Evolutionary conservation across 768 basidiomycete genomes (phyloP), one percentile per base, ranked within the genome.

Genomic region (Lactarius quietus): DNA sequence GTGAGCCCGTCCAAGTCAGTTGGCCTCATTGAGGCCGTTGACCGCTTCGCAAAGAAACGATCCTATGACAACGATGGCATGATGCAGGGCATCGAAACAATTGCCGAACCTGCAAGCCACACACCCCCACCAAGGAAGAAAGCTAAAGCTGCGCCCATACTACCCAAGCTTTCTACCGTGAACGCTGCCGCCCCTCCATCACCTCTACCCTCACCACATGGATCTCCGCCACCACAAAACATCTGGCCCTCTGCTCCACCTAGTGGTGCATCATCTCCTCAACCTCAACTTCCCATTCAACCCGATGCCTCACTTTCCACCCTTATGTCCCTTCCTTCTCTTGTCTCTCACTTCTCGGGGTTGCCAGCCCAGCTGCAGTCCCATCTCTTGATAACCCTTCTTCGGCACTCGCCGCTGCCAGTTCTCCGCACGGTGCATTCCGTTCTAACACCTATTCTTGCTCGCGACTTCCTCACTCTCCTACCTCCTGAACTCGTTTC

Each of bases 401-500:
- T 99, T 36, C 89, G 94, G 65, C 93, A 95, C 71, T 93, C 95
- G 6, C 88, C 95, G 3, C 84, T 96, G 23, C 88, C 93, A 5
- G 96, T 98, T 41, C 82, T 99, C 31, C 90, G 96, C 59, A 91
- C 90, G 1, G 77, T 98, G 18, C 89, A 95, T 72, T 87, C 89
- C 39, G 90, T 98, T 70, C 81, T 98, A 70, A 88, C 90, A 1
- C 93, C 91, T 29, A 94, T 93, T 3, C 81, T 98, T 33, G 93
- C 94, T 26, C 90, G 95, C 70, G 97, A 99, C 77, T 99, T 98
- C 75, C 83, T 98, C 69, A 88, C 90, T 2, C 84, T 93, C 43
- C 85, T 98, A 12, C 97, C 97, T 6, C 88, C 92, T 38, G 96
- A 99, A 72, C 86, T 99, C 41, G 89, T 93, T 58, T 91, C 95